Evolutionary conservation across 495 filamentous ascomycete species (phyloP), one percentile per base, ranked within the genome.

Genomic region (Penicillium taxi): DNA sequence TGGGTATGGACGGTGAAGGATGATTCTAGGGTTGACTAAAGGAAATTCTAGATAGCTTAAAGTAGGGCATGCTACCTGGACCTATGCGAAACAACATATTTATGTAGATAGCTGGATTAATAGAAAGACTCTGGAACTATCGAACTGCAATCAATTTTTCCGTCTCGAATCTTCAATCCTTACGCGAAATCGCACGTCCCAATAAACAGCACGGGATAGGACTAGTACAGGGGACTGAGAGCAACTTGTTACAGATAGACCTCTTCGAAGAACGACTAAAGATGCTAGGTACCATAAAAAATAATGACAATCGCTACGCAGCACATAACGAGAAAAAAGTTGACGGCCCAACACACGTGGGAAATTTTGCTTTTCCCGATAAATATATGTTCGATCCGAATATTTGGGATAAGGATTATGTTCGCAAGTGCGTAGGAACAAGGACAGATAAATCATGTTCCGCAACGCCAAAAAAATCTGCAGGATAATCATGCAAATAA

Each of bases 351-450:
- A n/a, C n/a, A n/a, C n/a, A n/a, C n/a, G n/a, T n/a, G n/a, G n/a
- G n/a, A n/a, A n/a, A n/a, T n/a, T n/a, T n/a, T n/a, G n/a, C n/a
- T n/a, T n/a, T n/a, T 18, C 37, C 35, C 35, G 50, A 51, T 57
- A 52, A 53, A 32, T 37, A 50, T 51, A 56, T 50, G 52, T 51
- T 52, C 42, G 48, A 52, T 51, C 47, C 44, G 47, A 36, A 48
- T 41, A 44, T 30, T 30, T 48, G 46, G 42, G 44, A 12, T 35
- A 32, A 39, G 36, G 17, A 47, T 44, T 50, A 44, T 55, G 50
- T 53, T 43, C 53, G 41, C 48, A 42, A 36, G 45, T 29, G 42
- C 33, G 32, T 32, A 24, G 11, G 40, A 41, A 24, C 40, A 43
- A 25, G 9, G 31, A 33, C 5, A n/a, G 31, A 32, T 25, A 29